Evolutionary conservation across 306 rosid species (phyloP), one percentile per base, ranked within the genome.

Genomic region (Sophora flavescens): DNA sequence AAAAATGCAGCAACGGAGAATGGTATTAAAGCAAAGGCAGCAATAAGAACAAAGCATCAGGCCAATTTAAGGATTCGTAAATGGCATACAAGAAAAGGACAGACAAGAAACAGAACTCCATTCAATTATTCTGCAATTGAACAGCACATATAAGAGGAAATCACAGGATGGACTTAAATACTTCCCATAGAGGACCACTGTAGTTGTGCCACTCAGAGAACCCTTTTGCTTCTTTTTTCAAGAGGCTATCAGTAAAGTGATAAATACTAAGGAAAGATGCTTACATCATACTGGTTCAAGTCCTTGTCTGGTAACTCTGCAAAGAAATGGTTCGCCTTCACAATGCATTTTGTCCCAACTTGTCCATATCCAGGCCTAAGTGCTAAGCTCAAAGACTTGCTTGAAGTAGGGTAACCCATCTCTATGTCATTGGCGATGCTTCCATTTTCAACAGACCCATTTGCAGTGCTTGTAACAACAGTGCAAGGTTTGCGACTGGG

Each of bases 271-370:
- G 35, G 64, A 57, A 84, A 72, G 70, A 58, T 75, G 66, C 91
- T 89, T 88, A 96, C 99, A 92, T 91, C 97, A 91, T 92, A 96
- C 57, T 96, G 99, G 83, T 92, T 89, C 84, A 96, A 87, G 86
- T 96, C 98, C 85, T 96, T 96, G 87, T 96, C 93, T 15, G 99
- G 99, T 78, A 96, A 88, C 89, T 89, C 98, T 56, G 99, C 93
- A 75, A 92, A 91, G 89, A 96, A 96, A 84, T 96, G 99, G 87
- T 96, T 96, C 65, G 98, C 97, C 87, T 96, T 96, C 12, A 96
- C 98, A 72, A 92, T 78, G 84, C 97, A 92, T 78, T 86, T 96
- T n/a, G 92, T 85, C 80, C 99, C 99, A 83, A 81, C 88, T 82
- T 92, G 98, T 12, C 99, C 99, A 74, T 48, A 91, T 5, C 99